A percentile compares a stretch with the other conserved stretches of the same genome.
Conservation (phyloP, 176 grass and related monocot species). For the Thinopyrum elongatum region DNA sequence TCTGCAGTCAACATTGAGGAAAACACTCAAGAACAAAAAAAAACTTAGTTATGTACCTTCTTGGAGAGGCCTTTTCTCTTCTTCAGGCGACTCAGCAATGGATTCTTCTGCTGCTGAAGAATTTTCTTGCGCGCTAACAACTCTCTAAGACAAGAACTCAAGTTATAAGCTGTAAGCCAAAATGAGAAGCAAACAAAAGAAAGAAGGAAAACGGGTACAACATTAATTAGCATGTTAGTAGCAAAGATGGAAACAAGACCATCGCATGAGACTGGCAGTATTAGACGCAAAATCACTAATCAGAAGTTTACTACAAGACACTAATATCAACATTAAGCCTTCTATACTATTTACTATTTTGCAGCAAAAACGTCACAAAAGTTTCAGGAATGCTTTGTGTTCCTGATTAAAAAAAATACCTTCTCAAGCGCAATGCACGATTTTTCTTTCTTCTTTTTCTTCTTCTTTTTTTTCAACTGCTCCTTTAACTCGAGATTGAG, state of each 20-base stretch:
- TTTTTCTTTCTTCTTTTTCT: too few species aligned
- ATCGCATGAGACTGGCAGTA: constrained; percentile 1
- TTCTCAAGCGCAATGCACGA: too few species aligned
- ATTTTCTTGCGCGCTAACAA: constrained; percentile 43
- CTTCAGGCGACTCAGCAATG: constrained; percentile 26
- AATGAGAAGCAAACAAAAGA: constrained; percentile 24
- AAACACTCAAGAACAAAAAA: constrained; percentile 1
- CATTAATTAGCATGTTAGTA: neutral
- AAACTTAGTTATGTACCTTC: constrained; percentile 44
- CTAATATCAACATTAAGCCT: neutral
- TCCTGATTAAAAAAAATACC: too few species aligned
- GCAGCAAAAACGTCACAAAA: neutral
- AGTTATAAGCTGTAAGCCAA: constrained; percentile 17
- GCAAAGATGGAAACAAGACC: constrained; percentile 11
- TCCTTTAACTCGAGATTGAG: too few species aligned
- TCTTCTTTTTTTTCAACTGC: too few species aligned
- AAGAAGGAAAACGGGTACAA: neutral
- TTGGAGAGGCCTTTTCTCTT: constrained; percentile 63
- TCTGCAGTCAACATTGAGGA: neutral
- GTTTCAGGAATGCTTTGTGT: too few species aligned
- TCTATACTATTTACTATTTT: constrained; percentile 1
- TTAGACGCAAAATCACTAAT: neutral
- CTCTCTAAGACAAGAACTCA: constrained; percentile 43
- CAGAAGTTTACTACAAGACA: neutral
- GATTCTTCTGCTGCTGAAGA: constrained; percentile 37